These are phyloP conservation scores for Penicillium mononematosum DNA, from an alignment of 495 filamentous ascomycete species.

Conservation along the genomic window DNA sequence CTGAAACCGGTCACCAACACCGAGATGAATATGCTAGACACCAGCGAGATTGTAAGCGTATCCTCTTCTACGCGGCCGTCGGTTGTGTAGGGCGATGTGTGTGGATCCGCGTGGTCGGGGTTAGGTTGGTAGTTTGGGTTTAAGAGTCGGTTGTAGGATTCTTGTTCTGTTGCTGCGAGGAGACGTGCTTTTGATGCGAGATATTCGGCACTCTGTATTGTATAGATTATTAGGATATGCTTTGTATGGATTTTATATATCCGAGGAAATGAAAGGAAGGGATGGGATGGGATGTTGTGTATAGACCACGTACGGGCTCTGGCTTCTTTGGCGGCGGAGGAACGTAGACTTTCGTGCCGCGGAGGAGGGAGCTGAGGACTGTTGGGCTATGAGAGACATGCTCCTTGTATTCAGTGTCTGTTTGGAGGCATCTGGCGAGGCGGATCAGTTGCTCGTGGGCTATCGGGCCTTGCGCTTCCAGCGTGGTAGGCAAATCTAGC, in stretches of 20 bases:
- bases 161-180: conserved; percentile 73
- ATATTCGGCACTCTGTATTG: conserved; percentile 73
- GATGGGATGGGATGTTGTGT: conserved; percentile 1
- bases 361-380: conserved; percentile 64
- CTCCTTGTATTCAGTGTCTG: conserved; percentile 14
- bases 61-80: conserved; percentile 15
- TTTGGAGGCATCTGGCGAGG: conserved; percentile 56
- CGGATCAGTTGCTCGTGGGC: conserved; percentile 76
- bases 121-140: conserved; percentile 39
- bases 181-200: conserved; percentile 85
- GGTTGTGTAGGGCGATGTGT: conserved; percentile 4
- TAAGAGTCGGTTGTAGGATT: conserved; percentile 74
- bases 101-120: conserved; percentile 45
- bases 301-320: conserved; percentile 61
- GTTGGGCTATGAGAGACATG: conserved; percentile 7
- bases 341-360: conserved; percentile 69
- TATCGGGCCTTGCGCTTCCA: conserved; percentile 65
- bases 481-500: conserved; percentile 36
- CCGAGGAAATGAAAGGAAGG: not conserved
- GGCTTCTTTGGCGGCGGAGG: conserved; percentile 75
- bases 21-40: conserved; percentile 49
- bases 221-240: conserved; percentile 4
- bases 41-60: conserved; percentile 43
- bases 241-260: not conserved
- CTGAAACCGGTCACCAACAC: conserved; percentile 47